Evolutionary conservation across 2,329 filamentous ascomycete species (phyloP).

Genomic region (Xylariaceae sp.): DNA sequence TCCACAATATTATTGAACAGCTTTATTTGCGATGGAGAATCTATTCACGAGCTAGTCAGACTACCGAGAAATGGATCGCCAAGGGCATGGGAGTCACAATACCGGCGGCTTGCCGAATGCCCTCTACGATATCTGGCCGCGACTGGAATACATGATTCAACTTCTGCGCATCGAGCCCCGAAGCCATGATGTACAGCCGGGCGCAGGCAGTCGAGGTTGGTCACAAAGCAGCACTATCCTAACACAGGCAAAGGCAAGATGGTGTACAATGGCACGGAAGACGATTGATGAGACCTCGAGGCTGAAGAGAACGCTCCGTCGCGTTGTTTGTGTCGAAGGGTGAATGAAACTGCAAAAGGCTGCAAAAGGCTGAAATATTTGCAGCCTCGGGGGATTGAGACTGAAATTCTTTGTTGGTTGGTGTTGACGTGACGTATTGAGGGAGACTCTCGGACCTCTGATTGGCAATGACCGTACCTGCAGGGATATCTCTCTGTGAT

Average conservation of each 20-base stretch:
- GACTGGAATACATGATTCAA: slow-evolving; percentile 51
- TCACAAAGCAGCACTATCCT: too few relatives aligned
- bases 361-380: slow-evolving; percentile 12
- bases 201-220: too few relatives aligned
- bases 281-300: neutral
- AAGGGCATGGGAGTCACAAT: slow-evolving; percentile 17
- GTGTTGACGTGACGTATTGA: slow-evolving; percentile 10
- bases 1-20: slow-evolving; percentile 55
- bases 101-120: slow-evolving; percentile 53
- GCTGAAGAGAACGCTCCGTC: neutral
- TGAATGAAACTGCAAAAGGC: slow-evolving; percentile 2
- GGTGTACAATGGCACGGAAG: too few relatives aligned
- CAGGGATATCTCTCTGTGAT: too few relatives aligned
- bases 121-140: slow-evolving; percentile 52
- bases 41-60: slow-evolving; percentile 30
- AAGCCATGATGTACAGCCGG: slow-evolving; percentile 33
- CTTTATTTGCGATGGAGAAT: slow-evolving; percentile 45
- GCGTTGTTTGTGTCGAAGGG: neutral
- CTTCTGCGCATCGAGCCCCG: slow-evolving; percentile 46
- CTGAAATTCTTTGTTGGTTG: neutral
- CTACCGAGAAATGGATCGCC: neutral
- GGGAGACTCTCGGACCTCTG: neutral
- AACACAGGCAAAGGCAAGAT: too few relatives aligned
- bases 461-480: too few relatives aligned
- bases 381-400: slow-evolving; percentile 11